Conservation (phyloP, 345 rosid species). For the Clausena lansium region DNA sequence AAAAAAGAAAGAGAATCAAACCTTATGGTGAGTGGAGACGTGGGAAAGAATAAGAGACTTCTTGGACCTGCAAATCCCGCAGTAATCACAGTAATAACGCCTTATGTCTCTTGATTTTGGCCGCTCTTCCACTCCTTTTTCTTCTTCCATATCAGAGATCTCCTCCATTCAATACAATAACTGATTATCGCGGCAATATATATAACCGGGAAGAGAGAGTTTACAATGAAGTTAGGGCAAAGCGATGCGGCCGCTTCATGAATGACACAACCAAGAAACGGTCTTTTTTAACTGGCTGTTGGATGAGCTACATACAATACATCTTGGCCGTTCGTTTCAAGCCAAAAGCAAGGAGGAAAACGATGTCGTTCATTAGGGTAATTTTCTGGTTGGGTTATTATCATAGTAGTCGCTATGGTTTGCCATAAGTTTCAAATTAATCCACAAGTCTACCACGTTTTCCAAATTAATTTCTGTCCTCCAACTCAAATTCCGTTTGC, state of each 20-base stretch:
- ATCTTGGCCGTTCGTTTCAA: no score
- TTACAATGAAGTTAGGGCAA: neutral
- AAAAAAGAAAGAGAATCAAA: neutral
- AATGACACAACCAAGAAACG: no score
- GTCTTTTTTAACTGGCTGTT: no score
- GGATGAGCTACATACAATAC: no score
- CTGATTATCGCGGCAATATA: no score
- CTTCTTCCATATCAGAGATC: conserved; percentile 19
- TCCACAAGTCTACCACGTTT: no score
- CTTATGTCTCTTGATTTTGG: conserved; percentile 51
- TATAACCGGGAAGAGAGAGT: neutral
- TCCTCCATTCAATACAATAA: neutral
- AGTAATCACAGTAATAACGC: conserved; percentile 70
- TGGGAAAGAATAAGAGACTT: conserved; percentile 69
- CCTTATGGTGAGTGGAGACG: conserved; percentile 57
- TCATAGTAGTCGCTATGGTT: neutral
- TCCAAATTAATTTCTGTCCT: no score
- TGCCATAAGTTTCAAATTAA: no score
- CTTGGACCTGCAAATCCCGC: conserved; percentile 88
- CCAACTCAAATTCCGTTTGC: no score
- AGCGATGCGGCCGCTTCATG: neutral
- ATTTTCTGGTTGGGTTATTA: neutral
- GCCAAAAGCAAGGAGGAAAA: neutral
- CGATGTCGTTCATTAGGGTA: neutral
- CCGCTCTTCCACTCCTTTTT: neutral